Evolutionary conservation across 768 basidiomycete genomes (phyloP).

Genomic region (Leccinum disarticulatum): DNA sequence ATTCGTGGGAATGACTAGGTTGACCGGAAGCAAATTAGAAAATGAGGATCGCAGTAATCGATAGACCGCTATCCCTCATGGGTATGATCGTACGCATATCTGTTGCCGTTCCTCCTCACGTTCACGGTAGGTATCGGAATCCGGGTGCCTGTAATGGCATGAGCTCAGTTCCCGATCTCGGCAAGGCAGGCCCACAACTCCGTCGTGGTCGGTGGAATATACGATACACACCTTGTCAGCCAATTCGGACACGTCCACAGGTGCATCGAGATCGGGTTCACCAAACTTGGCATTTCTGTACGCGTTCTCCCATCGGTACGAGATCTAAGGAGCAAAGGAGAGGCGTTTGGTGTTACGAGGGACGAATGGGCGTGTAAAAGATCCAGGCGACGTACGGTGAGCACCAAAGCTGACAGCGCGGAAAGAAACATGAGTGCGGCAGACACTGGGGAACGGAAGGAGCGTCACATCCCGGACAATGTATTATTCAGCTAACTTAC

Average conservation of each 20-base stretch:
- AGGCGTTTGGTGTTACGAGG: neutral
- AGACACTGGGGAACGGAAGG: neutral
- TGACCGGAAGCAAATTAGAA: no score
- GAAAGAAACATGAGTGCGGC: slow-evolving; percentile 27
- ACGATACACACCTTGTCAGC: slow-evolving; percentile 47
- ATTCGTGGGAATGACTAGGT: no score
- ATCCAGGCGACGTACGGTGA: slow-evolving; percentile 26
- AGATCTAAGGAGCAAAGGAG: slow-evolving; percentile 39
- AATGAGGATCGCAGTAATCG: no score
- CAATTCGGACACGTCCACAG: slow-evolving; percentile 60
- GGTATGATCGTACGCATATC: no score
- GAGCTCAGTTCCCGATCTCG: no score
- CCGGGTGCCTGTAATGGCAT: no score
- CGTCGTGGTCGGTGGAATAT: neutral
- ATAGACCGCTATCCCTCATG: no score
- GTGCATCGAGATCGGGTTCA: slow-evolving; percentile 42
- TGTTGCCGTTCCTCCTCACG: no score
- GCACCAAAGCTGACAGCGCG: slow-evolving; percentile 17
- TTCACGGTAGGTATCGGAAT: no score
- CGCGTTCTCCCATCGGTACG: slow-evolving; percentile 62
- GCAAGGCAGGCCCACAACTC: neutral
- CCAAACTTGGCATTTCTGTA: slow-evolving; percentile 55
- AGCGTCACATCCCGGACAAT: slow-evolving; percentile 1
- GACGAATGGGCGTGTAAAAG: no score
- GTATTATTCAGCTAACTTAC: neutral